Conservation (phyloP, 2,329 filamentous ascomycete species). For the Fusarium annulatum region DNA sequence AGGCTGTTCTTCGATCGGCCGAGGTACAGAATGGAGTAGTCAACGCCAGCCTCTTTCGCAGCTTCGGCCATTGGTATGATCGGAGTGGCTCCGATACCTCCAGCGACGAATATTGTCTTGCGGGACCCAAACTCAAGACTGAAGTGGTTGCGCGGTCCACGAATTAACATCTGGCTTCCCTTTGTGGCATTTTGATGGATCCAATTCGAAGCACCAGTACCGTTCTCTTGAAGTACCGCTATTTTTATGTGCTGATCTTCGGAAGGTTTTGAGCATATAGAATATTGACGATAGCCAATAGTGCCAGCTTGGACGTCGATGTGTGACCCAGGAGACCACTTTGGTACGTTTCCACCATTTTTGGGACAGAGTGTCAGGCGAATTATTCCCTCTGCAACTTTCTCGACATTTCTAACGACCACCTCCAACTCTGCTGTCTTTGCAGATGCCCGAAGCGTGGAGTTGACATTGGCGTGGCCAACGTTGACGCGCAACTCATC, state of each 20-base stretch:
- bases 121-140: neutral
- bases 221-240: neutral
- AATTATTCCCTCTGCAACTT: neutral
- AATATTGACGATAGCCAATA: neutral
- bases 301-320: neutral
- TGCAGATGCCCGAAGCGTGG: neutral
- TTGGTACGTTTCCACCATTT: neutral
- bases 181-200: neutral
- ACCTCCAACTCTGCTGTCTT: neutral
- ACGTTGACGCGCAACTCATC: neutral
- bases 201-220: neutral
- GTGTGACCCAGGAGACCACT: neutral
- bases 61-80: neutral
- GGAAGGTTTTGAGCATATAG: neutral
- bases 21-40: neutral
- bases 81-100: neutral
- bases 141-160: neutral
- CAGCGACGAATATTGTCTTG: neutral
- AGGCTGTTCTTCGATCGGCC: neutral
- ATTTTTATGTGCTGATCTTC: neutral
- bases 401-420: neutral
- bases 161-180: neutral
- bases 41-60: neutral
- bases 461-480: neutral
- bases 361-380: neutral